phyloP scores from a whole-genome alignment of 2,329 filamentous ascomycete genomes.

The Aspergillus ochraceus region DNA sequence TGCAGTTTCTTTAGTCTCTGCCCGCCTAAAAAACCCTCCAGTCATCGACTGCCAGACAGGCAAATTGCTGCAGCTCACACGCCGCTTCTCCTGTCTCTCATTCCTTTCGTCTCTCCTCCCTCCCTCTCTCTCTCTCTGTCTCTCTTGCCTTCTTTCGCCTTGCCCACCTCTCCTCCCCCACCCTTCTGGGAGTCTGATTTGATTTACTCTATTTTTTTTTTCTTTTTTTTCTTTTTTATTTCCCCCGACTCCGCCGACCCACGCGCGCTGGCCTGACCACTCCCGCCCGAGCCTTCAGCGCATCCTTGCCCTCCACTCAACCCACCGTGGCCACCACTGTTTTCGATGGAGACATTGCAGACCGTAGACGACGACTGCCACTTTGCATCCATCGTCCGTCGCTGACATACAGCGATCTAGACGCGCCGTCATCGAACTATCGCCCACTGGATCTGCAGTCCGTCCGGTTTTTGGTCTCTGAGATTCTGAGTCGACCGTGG shows the following conservation, averaged over 20 bases:
- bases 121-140: not conserved
- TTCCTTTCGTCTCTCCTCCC: not conserved
- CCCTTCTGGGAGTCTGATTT: not conserved
- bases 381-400: conserved; percentile 26
- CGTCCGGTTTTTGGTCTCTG: conserved; percentile 17
- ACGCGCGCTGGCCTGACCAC: conserved; percentile 8
- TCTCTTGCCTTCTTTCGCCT: not conserved
- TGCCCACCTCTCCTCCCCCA: conserved; percentile 1
- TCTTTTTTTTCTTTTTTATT: not conserved
- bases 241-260: conserved; percentile 1
- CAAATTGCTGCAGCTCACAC: conserved; percentile 14
- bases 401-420: conserved; percentile 33
- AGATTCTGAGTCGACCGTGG: conserved; percentile 13
- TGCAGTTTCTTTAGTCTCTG: conserved; percentile 18
- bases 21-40: conserved; percentile 16
- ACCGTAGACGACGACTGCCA: conserved; percentile 25
- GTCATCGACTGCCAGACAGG: conserved; percentile 21
- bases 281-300: conserved; percentile 5
- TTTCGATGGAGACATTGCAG: conserved; percentile 39
- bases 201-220: not conserved
- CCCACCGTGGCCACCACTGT: not conserved
- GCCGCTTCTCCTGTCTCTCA: conserved; percentile 9
- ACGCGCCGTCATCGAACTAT: conserved; percentile 27
- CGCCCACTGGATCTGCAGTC: conserved; percentile 31
- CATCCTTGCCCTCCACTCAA: not conserved